These are phyloP conservation scores for Cornus kousa DNA, from an alignment of 148 eudicot species.

Conservation along the genomic window DNA sequence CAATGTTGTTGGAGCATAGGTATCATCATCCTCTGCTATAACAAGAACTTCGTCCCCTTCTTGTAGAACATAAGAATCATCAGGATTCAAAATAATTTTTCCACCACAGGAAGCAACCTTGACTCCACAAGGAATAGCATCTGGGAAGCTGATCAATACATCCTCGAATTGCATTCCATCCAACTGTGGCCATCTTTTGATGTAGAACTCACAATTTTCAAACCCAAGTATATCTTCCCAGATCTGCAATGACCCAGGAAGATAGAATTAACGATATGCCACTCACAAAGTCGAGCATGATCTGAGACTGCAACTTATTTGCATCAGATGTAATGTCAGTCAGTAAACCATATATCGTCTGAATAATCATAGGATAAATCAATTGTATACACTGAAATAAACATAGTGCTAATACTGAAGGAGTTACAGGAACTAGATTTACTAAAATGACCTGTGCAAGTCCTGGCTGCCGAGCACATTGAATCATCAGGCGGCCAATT, in stretches of 20 bases:
- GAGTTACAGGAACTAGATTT: background rate
- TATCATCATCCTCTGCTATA: constrained; percentile 64
- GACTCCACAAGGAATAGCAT: constrained; percentile 65
- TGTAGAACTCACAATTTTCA: constrained; percentile 64
- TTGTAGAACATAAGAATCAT: constrained; percentile 51
- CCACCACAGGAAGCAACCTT: constrained; percentile 48
- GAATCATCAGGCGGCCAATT: constrained; percentile 61
- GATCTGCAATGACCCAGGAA: constrained; percentile 31
- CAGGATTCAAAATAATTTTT: constrained; percentile 57
- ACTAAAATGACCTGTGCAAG: constrained; percentile 51
- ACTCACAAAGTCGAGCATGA: background rate
- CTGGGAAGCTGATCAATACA: constrained; percentile 55
- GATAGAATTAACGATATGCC: background rate
- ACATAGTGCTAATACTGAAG: background rate
- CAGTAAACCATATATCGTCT: constrained; percentile 4
- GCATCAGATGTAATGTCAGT: background rate
- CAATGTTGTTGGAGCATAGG: constrained; percentile 43
- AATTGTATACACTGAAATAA: background rate
- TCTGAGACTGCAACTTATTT: constrained; percentile 8
- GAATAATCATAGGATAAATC: background rate
- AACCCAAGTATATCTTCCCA: constrained; percentile 71
- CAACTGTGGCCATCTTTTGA: constrained; percentile 58
- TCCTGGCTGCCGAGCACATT: constrained; percentile 66
- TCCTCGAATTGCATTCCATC: constrained; percentile 61
- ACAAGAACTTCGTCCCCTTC: constrained; percentile 62